Conservation (phyloP, 2,329 filamentous ascomycete species). For the Botrytis fabae region DNA sequence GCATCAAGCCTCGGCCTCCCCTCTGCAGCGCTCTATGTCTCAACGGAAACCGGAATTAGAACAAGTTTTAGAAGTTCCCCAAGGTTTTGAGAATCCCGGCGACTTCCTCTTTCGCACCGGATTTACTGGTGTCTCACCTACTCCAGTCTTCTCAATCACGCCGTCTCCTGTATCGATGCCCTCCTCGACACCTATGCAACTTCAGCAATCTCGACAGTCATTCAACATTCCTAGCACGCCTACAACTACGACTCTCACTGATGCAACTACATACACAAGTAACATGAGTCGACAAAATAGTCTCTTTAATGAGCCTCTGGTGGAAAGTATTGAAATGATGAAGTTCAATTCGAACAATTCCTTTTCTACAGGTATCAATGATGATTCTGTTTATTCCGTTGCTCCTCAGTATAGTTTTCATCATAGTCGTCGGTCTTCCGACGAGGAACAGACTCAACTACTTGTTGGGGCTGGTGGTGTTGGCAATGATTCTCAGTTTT, state of each 20-base stretch:
- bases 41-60: constrained; percentile 33
- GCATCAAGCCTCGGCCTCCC: constrained; percentile 27
- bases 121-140: constrained; percentile 15
- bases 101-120: constrained; percentile 35
- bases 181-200: constrained; percentile 22
- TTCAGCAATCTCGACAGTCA: constrained; percentile 27
- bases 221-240: constrained; percentile 39
- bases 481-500: constrained; percentile 39
- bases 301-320: constrained; percentile 38
- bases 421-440: constrained; percentile 37
- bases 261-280: constrained; percentile 38
- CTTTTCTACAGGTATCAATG: constrained; percentile 35
- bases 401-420: constrained; percentile 33
- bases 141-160: constrained; percentile 31
- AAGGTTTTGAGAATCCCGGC: constrained; percentile 33
- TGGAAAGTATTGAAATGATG: constrained; percentile 41
- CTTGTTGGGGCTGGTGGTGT: constrained; percentile 40
- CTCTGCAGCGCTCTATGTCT: constrained; percentile 30
- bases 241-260: constrained; percentile 38
- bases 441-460: constrained; percentile 40
- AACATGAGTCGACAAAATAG: constrained; percentile 42
- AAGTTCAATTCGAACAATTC: constrained; percentile 39
- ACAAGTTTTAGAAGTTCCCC: constrained; percentile 36
- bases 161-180: constrained; percentile 22
- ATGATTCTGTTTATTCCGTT: constrained; percentile 37